A percentile compares a stretch with the other conserved stretches of the same genome.
phyloP scores from a whole-genome alignment of 2,329 filamentous ascomycete species.

The Colletotrichum sp. region DNA sequence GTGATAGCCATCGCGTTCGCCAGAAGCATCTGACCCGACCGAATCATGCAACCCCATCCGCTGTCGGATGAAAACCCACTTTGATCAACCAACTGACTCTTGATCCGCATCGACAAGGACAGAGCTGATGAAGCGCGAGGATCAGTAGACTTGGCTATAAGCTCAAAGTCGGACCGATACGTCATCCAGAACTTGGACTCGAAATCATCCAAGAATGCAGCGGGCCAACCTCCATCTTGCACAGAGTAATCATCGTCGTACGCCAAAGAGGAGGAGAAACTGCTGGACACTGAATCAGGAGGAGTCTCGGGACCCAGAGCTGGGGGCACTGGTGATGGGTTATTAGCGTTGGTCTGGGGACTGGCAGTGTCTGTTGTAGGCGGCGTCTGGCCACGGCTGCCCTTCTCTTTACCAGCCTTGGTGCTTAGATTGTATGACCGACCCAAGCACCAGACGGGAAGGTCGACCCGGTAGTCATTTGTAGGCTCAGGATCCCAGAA shows the following conservation, averaged over 20 bases:
- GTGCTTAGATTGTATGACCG: constrained; percentile 53
- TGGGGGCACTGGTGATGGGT: constrained; percentile 14
- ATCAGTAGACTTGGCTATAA: constrained; percentile 80
- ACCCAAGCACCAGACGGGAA: constrained; percentile 84
- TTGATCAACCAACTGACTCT: constrained; percentile 79
- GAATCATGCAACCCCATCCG: constrained; percentile 99
- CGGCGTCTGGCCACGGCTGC: constrained; percentile 12
- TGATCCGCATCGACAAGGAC: constrained; percentile 84
- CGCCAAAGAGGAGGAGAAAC: constrained; percentile 56
- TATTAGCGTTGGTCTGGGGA: constrained; percentile 9
- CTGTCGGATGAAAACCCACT: constrained; percentile 90
- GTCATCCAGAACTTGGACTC: constrained; percentile 96
- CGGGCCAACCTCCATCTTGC: constrained; percentile 74
- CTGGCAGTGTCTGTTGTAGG: constrained; percentile 4
- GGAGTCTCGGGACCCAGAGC: constrained; percentile 47
- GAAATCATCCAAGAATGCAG: constrained; percentile 87
- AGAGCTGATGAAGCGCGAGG: constrained; percentile 73
- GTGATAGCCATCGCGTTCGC: constrained; percentile 82
- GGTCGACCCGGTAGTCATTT: constrained; percentile 72
- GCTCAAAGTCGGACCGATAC: constrained; percentile 85
- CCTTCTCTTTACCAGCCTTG: constrained; percentile 23
- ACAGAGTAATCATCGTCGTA: constrained; percentile 46
- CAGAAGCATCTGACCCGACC: constrained; percentile 90
- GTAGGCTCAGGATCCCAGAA: constrained; percentile 90
- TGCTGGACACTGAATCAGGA: constrained; percentile 54